Conservation (phyloP, 441 rosid species). For the Gossypium gossypioides region DNA sequence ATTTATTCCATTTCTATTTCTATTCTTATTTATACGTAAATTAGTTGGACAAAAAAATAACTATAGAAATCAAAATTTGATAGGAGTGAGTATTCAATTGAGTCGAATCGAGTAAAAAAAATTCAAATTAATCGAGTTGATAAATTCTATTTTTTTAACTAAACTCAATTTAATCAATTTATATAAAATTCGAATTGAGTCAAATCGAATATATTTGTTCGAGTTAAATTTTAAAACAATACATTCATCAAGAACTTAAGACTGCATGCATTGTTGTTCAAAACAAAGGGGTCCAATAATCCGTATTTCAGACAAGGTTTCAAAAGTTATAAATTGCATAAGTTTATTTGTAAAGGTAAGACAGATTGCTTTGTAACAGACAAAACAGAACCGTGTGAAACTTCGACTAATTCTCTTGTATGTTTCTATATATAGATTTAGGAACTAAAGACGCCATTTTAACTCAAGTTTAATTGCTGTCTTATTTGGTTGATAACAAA, state of each 20-base stretch:
- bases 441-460: slow-evolving; percentile 8
- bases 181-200: too few relatives aligned
- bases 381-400: slow-evolving; percentile 60
- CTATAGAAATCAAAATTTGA: too few relatives aligned
- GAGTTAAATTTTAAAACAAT: too few relatives aligned
- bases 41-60: too few relatives aligned
- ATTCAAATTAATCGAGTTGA: too few relatives aligned
- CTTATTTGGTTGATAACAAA: neutral
- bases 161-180: too few relatives aligned
- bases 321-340: neutral
- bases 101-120: too few relatives aligned
- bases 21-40: too few relatives aligned
- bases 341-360: slow-evolving; percentile 25
- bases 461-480: slow-evolving; percentile 10
- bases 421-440: slow-evolving; percentile 14
- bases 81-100: rapidly evolving
- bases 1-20: neutral
- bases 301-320: neutral
- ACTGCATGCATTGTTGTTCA: neutral
- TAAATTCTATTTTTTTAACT: too few relatives aligned
- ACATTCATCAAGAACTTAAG: neutral
- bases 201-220: too few relatives aligned
- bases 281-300: neutral
- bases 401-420: slow-evolving; percentile 17
- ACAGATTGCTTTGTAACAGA: slow-evolving; percentile 27